Percentiles rank a stretch among this genome's conserved stretches.
These are phyloP conservation scores for Favolaschia claudopus DNA, from an alignment of 768 basidiomycete genomes.

Conservation along the genomic window DNA sequence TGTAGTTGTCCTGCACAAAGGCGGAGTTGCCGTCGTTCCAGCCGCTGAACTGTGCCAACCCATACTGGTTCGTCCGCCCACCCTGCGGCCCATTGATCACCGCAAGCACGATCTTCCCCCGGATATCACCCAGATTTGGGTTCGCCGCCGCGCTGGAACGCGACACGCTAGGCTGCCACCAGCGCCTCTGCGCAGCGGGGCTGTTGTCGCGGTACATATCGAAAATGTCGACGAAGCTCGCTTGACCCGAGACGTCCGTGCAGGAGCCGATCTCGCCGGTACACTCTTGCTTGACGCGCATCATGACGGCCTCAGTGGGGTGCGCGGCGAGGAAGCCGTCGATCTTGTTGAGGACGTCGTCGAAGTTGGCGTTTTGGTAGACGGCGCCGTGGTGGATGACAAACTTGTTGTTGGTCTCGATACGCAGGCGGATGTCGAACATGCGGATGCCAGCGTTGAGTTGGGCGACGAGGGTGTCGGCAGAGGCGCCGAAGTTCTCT, in stretches of 20 bases:
- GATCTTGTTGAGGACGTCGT: slow-evolving; percentile 22
- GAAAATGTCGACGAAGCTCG: slow-evolving; percentile 18
- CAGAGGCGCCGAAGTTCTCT: slow-evolving; percentile 22
- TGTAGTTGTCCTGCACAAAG: slow-evolving; percentile 26
- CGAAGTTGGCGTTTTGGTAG: slow-evolving; percentile 27
- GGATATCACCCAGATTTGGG: slow-evolving; percentile 11
- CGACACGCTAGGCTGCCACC: slow-evolving; percentile 4
- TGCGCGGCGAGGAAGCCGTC: slow-evolving; percentile 20
- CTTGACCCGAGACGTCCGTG: slow-evolving; percentile 20
- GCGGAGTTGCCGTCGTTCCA: slow-evolving; percentile 24
- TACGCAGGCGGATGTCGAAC: slow-evolving; percentile 26
- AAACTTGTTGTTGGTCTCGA: slow-evolving; percentile 18
- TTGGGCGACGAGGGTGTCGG: slow-evolving; percentile 16
- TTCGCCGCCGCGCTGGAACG: slow-evolving; percentile 1
- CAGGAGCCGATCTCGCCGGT: slow-evolving; percentile 21
- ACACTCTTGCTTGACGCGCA: slow-evolving; percentile 25
- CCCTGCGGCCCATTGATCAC: slow-evolving; percentile 15
- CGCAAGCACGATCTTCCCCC: slow-evolving; percentile 18
- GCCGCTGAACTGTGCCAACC: slow-evolving; percentile 21
- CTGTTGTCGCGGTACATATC: slow-evolving; percentile 18
- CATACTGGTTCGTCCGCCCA: slow-evolving; percentile 13
- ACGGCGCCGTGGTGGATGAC: slow-evolving; percentile 21
- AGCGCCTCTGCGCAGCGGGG: not conserved
- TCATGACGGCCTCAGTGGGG: slow-evolving; percentile 12
- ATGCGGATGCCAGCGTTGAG: slow-evolving; percentile 26